Conservation (phyloP, 768 basidiomycete genomes). For the Pleurotus giganteus region DNA sequence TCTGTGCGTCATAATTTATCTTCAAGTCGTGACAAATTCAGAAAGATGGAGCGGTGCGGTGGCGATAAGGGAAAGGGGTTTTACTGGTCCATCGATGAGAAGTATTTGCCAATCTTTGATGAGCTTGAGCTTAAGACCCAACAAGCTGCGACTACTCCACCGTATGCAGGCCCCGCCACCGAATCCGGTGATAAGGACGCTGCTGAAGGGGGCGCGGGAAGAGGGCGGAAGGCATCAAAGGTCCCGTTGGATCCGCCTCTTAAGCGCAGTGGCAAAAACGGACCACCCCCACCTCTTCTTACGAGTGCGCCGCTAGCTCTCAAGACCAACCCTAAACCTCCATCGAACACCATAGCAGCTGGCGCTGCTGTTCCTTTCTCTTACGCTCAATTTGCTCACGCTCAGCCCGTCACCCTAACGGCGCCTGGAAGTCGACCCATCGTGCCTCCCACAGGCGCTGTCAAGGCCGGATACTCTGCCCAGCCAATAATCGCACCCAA, state of each 20-base stretch:
- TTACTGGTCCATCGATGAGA: constrained; percentile 89
- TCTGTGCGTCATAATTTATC: constrained; percentile 96
- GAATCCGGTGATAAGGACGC: constrained; percentile 13
- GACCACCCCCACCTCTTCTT: constrained; percentile 63
- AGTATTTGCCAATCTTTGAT: constrained; percentile 63
- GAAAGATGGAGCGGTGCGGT: constrained; percentile 82
- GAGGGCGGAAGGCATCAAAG: constrained; percentile 43
- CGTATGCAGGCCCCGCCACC: neutral
- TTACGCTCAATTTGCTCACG: constrained; percentile 8
- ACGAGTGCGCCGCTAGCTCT: constrained; percentile 61
- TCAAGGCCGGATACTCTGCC: constrained; percentile 10
- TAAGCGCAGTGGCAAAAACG: constrained; percentile 69
- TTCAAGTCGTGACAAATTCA: constrained; percentile 78
- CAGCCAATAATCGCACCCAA: constrained; percentile 12
- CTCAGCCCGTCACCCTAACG: constrained; percentile 10
- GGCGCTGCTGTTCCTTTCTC: constrained; percentile 17
- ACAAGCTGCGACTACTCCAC: constrained; percentile 28
- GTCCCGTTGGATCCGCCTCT: constrained; percentile 60
- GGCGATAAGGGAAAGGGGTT: constrained; percentile 90
- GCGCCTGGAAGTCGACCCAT: constrained; percentile 2
- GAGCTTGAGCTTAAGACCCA: constrained; percentile 64
- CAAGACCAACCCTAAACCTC: constrained; percentile 30
- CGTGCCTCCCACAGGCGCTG: constrained; percentile 3
- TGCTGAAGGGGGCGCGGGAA: constrained; percentile 26
- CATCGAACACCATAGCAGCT: constrained; percentile 18